These are phyloP conservation scores for Aspergillus hiratsukae DNA, from an alignment of 2,329 filamentous ascomycete species.

Conservation along the genomic window DNA sequence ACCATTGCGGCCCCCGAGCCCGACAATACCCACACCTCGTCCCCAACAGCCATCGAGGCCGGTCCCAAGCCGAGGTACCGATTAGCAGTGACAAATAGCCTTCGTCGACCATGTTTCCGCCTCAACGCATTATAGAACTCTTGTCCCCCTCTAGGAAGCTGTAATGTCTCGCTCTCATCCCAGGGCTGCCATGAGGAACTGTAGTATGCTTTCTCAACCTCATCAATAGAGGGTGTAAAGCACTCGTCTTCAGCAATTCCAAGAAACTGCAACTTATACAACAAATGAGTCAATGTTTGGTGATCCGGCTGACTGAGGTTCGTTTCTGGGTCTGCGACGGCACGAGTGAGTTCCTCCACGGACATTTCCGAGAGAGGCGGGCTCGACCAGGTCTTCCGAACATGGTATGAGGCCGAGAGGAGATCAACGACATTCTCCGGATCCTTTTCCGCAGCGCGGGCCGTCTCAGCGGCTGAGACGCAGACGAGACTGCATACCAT, in stretches of 20 bases:
- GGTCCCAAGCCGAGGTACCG: conserved; percentile 1
- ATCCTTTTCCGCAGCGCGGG: neutral
- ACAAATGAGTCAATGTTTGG: conserved; percentile 1
- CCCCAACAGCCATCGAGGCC: conserved; percentile 1
- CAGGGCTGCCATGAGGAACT: neutral
- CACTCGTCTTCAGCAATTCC: neutral
- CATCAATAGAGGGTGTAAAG: conserved; percentile 1
- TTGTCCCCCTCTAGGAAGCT: neutral
- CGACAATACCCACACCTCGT: conserved; percentile 2
- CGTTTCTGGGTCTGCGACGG: neutral
- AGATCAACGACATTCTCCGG: neutral
- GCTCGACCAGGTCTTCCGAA: neutral
- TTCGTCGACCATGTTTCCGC: conserved; percentile 1
- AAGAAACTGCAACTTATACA: conserved; percentile 2
- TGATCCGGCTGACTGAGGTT: conserved; percentile 1
- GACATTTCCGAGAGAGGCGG: neutral
- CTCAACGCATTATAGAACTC: neutral
- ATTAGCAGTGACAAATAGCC: conserved; percentile 2
- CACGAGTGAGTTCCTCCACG: neutral
- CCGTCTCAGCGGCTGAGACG: neutral
- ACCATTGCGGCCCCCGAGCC: conserved; percentile 1
- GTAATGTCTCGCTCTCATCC: neutral
- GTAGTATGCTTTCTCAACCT: neutral
- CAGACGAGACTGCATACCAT: neutral
- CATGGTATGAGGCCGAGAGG: neutral